Base-by-base conservation (phyloP, 441 rosid genomes). In the Corymbia calophylla region DNA sequence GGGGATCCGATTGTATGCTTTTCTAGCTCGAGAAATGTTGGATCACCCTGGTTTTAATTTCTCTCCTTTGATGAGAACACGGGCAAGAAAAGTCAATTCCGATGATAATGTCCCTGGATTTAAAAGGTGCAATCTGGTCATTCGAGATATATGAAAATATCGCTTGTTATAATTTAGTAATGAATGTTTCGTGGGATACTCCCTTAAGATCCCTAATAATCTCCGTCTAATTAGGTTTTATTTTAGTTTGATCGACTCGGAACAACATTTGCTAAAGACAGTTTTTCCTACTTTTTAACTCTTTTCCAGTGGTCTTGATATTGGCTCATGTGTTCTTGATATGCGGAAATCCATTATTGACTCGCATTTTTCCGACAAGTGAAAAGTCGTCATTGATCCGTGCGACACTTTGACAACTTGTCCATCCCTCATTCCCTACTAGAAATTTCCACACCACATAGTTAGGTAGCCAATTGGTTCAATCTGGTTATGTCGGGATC, bases 61-160 rank as follows among this genome's bases (percentile, higher is more conserved):
- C 48, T 58, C 23, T 19, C 9, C 2, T 32, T 66, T 4, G 9
- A 17, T 8, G 80, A 68, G 3, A 18, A 31, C 44, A 1, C 6
- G 2, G 1, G 31, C 15, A 70, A 70, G 8, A 68, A 32, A 18
- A 32, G 25, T 5, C 8, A 5, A 15, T 19, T 70, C 13, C 19
- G 10, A 10, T 32, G 11, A 8, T 5, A 25, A 44, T 35, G 6
- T 19, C 2, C 7, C 3, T 4, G 1, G 10, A 19, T 35, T 21
- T 21, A 0, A 21, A 31, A 21, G 2, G n/a, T 0, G 3, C 3
- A 2, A 73, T 39, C 11, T 11, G 3, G 1, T 39, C 16, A 73
- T 23, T 11, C 9, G 1, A 73, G 13, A 39, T 39, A 39, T 5
- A 5, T 70, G 44, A 73, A 66, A 10, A 39, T 31, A 73, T 11